Percentiles rank a stretch among this genome's conserved stretches.
Conservation (phyloP, 2,329 filamentous ascomycete genomes). For the Dothideomycetes sp. region DNA sequence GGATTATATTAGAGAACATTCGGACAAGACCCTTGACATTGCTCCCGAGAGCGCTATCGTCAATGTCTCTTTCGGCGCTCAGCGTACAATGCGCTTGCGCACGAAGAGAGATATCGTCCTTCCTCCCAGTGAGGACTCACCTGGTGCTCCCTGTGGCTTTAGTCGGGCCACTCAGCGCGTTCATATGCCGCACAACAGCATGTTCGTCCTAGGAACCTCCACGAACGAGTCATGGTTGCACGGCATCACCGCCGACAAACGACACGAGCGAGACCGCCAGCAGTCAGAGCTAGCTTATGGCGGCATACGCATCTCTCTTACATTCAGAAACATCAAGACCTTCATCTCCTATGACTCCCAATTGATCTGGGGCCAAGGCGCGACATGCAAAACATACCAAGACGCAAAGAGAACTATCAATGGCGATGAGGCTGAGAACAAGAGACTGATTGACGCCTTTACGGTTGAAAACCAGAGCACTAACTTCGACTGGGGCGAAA, state of each 20-base stretch:
- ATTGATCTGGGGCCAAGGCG: conserved; percentile 87
- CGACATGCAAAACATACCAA: conserved; percentile 52
- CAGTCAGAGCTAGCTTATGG: conserved; percentile 58
- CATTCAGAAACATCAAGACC: conserved; percentile 81
- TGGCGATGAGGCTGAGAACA: conserved; percentile 53
- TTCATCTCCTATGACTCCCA: conserved; percentile 57
- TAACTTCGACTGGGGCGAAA: conserved; percentile 61
- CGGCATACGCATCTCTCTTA: conserved; percentile 78
- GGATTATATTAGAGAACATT: conserved; percentile 93
- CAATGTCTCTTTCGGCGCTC: conserved; percentile 86
- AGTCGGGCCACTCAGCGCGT: conserved; percentile 50
- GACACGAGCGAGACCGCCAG: conserved; percentile 55
- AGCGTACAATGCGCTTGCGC: conserved; percentile 79
- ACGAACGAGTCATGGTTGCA: conserved; percentile 88
- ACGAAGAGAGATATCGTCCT: conserved; percentile 66
- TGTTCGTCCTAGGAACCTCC: conserved; percentile 67
- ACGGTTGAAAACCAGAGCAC: conserved; percentile 67
- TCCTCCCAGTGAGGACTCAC: neutral
- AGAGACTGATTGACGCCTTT: conserved; percentile 66
- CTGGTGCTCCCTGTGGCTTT: neutral
- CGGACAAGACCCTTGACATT: conserved; percentile 93
- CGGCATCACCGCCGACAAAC: conserved; percentile 80
- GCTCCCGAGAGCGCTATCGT: conserved; percentile 70
- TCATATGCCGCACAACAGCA: conserved; percentile 73
- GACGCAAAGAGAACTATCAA: conserved; percentile 56